Conservation (phyloP, 371 early-diverging fungal species). For the Apophysomyces ossiformis region DNA sequence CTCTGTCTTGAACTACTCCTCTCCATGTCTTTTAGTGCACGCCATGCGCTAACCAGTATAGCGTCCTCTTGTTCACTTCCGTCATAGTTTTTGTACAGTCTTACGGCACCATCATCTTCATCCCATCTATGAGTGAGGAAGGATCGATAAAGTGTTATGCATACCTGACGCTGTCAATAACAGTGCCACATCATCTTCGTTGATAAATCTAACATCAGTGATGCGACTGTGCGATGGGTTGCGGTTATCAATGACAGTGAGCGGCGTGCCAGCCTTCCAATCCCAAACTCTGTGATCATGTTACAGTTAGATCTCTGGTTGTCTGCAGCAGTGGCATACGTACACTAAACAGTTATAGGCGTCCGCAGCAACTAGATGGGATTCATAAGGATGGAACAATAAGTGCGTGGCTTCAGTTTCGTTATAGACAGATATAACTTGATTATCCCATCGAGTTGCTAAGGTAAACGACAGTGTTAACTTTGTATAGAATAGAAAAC, state of each 20-base stretch:
- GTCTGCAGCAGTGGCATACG: background rate
- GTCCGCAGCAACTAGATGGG: constrained; percentile 77
- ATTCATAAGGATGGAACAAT: constrained; percentile 80
- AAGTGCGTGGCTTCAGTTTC: constrained; percentile 61
- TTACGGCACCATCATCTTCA: constrained; percentile 78
- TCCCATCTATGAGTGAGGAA: background rate
- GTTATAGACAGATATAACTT: constrained; percentile 59
- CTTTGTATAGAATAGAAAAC: background rate
- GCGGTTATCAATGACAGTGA: constrained; percentile 71
- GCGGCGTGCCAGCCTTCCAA: constrained; percentile 67
- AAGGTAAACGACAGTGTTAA: constrained; percentile 25
- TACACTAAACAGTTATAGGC: constrained; percentile 58
- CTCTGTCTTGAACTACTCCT: constrained; percentile 60
- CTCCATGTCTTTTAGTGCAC: constrained; percentile 73
- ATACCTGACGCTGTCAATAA: constrained; percentile 81
- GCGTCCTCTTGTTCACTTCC: constrained; percentile 60
- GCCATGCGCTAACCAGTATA: constrained; percentile 76
- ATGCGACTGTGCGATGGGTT: constrained; percentile 74
- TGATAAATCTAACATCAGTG: constrained; percentile 82
- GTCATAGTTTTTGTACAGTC: constrained; percentile 78
- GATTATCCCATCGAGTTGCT: constrained; percentile 67
- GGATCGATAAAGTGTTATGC: background rate
- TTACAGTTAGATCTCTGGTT: background rate
- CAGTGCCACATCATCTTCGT: constrained; percentile 87
- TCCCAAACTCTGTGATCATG: constrained; percentile 68